phyloP scores from a whole-genome alignment of 495 filamentous ascomycete species.

The Cudoniella acicularis region DNA sequence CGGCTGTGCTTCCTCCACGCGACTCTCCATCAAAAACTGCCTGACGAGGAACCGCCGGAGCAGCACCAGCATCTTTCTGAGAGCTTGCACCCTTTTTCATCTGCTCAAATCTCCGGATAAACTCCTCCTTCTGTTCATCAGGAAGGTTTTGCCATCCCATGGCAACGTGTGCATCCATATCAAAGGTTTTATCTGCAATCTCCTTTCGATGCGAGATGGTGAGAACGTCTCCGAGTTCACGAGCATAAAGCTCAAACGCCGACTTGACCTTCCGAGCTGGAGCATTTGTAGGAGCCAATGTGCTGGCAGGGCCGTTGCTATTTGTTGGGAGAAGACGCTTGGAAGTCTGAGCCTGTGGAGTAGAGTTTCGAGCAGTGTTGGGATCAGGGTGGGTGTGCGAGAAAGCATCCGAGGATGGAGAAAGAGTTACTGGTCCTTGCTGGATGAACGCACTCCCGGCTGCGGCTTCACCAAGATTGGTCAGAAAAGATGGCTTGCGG shows the following conservation, averaged over 20 bases:
- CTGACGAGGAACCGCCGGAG: background rate
- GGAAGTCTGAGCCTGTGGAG: constrained; percentile 6
- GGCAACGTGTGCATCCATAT: constrained; percentile 43
- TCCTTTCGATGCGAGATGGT: constrained; percentile 35
- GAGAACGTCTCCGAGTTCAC: constrained; percentile 37
- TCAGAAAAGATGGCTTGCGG: constrained; percentile 46
- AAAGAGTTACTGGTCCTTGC: constrained; percentile 35
- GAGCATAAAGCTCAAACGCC: constrained; percentile 51
- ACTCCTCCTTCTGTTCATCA: constrained; percentile 41
- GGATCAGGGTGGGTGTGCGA: constrained; percentile 29
- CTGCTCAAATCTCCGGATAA: constrained; percentile 36
- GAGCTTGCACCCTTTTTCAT: constrained; percentile 22
- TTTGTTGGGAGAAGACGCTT: constrained; percentile 19
- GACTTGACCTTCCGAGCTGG: constrained; percentile 41
- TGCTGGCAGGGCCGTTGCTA: constrained; percentile 7
- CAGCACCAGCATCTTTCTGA: constrained; percentile 26
- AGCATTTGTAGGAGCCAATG: constrained; percentile 9
- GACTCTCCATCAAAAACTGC: constrained; percentile 4
- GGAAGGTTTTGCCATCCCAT: constrained; percentile 46
- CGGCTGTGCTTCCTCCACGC: constrained; percentile 8
- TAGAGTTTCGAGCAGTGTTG: constrained; percentile 9
- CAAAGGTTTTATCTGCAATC: constrained; percentile 32
- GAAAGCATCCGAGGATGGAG: constrained; percentile 33
- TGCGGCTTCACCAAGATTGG: constrained; percentile 25
- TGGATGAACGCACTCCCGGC: constrained; percentile 36